phyloP scores from a whole-genome alignment of 2,329 filamentous ascomycete species.

The Fusarium praegraminearum region DNA sequence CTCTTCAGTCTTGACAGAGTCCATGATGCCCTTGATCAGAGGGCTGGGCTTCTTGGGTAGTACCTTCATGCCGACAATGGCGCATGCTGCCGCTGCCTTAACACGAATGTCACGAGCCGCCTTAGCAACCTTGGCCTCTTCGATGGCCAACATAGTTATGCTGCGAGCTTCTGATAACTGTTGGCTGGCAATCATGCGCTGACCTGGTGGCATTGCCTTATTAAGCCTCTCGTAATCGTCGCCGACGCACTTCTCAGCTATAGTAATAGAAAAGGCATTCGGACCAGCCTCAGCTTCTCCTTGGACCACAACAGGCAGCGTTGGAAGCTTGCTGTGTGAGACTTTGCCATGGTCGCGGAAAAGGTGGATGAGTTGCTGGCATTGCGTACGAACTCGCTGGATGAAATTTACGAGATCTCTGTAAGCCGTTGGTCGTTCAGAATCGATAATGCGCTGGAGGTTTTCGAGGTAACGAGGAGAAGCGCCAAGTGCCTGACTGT shows the following conservation, averaged over 20 bases:
- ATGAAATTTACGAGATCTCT: slow-evolving; percentile 90
- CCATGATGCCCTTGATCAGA: slow-evolving; percentile 97
- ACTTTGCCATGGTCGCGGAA: slow-evolving; percentile 94
- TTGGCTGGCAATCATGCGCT: slow-evolving; percentile 84
- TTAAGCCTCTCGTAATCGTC: slow-evolving; percentile 90
- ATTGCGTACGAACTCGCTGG: slow-evolving; percentile 90
- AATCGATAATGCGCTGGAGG: slow-evolving; percentile 82
- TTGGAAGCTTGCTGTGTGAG: slow-evolving; percentile 78
- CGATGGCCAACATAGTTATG: slow-evolving; percentile 77
- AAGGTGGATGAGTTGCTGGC: slow-evolving; percentile 87
- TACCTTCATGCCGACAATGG: slow-evolving; percentile 85
- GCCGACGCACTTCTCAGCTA: slow-evolving; percentile 87
- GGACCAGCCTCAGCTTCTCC: slow-evolving; percentile 92
- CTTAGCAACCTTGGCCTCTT: slow-evolving; percentile 83
- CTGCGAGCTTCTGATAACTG: slow-evolving; percentile 82
- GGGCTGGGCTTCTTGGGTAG: slow-evolving; percentile 93
- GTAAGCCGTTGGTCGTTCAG: slow-evolving; percentile 84
- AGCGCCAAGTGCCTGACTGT: slow-evolving; percentile 58
- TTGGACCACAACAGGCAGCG: slow-evolving; percentile 90
- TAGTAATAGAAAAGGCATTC: slow-evolving; percentile 87
- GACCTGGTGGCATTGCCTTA: slow-evolving; percentile 87
- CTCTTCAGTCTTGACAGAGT: slow-evolving; percentile 95
- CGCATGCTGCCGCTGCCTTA: slow-evolving; percentile 86
- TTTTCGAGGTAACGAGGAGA: slow-evolving; percentile 67
- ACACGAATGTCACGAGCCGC: slow-evolving; percentile 86